Evolutionary conservation across 768 basidiomycete species (phyloP).

Genomic region (Mycena kentingensis): DNA sequence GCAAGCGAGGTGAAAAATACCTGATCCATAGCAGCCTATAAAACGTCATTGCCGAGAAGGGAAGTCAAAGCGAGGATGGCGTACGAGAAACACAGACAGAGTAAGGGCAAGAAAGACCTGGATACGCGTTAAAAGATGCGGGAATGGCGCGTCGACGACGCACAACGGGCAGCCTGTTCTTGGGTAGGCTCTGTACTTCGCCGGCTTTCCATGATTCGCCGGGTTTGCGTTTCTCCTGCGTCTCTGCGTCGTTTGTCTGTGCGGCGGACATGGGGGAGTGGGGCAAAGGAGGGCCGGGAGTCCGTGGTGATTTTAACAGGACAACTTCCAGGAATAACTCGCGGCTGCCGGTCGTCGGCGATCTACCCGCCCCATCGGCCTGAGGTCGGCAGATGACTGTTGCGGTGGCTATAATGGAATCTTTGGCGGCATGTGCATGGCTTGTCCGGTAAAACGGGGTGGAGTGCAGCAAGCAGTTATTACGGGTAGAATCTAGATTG

Average conservation of each 20-base stretch:
- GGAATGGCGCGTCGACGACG: slow-evolving; percentile 16
- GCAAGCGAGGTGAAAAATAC: too few relatives aligned
- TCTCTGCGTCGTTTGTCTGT: slow-evolving; percentile 2
- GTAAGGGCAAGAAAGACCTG: slow-evolving; percentile 52
- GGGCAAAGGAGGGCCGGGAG: slow-evolving; percentile 7
- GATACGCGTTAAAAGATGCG: not conserved
- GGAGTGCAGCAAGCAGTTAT: too few relatives aligned
- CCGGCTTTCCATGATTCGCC: slow-evolving; percentile 57
- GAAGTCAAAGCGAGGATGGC: slow-evolving; percentile 23
- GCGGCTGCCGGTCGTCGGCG: too few relatives aligned
- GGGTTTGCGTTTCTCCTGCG: slow-evolving; percentile 29
- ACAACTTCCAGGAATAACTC: slow-evolving; percentile 20
- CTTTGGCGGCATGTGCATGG: too few relatives aligned
- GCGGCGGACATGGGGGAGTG: slow-evolving; percentile 1
- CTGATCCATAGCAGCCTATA: slow-evolving; percentile 59
- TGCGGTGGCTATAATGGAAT: too few relatives aligned
- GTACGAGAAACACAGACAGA: slow-evolving; percentile 42
- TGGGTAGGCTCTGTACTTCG: slow-evolving; percentile 59
- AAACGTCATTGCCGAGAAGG: slow-evolving; percentile 11
- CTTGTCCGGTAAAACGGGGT: too few relatives aligned
- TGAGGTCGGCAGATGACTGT: too few relatives aligned
- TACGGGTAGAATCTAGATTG: too few relatives aligned
- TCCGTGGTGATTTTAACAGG: not conserved
- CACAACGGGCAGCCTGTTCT: slow-evolving; percentile 52
- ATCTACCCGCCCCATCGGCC: too few relatives aligned